Evolutionary conservation across 306 rosid genomes (phyloP), one percentile per base, ranked within the genome.

Genomic region (Arachis hypogaea): DNA sequence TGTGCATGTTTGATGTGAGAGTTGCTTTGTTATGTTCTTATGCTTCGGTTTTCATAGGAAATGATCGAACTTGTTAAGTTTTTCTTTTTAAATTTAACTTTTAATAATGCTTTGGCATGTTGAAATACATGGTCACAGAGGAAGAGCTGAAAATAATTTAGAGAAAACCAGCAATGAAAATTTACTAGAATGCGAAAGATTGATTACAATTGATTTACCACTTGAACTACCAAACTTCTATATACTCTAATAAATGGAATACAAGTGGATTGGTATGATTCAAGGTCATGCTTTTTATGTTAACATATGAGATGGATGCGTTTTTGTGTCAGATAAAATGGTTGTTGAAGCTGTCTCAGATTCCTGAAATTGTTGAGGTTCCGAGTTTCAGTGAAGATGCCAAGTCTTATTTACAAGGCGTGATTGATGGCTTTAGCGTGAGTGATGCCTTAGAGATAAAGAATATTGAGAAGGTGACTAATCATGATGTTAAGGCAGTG

Each of bases 401-500:
- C 51, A 51, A 59, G 42, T 66, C 83, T 38, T 90, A 63, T 50
- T 81, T 92, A 74, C 89, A 82, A 81, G 82, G 86, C 14, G 7
- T 92, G 41, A 78, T 92, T 72, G 86, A 84, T 44, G 83, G 63
- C 11, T 90, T 92, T 76, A 63, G 84, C 28, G 75, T 79, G 30
- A 60, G 44, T 44, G 98, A 92, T 69, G 98, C 96, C 2, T 71
- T 77, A 78, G 98, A 88, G 79, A 72, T 92, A 16, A 88, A 92
- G 74, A 83, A 77, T 52, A 86, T 90, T 74, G 98, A 92, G 88
- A 86, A 55, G 79, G 88, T 82, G 55, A 92, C 94, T 2, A 90
- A 92, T 67, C 98, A 92, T 71, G 98, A 92, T 79, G 96, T 92
- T 1, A 92, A 92, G 82, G 98, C 98, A 11, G 96, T 90, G 57